Evolutionary conservation across 2,329 filamentous ascomycete genomes (phyloP).

Genomic region (Alternaria sp.): DNA sequence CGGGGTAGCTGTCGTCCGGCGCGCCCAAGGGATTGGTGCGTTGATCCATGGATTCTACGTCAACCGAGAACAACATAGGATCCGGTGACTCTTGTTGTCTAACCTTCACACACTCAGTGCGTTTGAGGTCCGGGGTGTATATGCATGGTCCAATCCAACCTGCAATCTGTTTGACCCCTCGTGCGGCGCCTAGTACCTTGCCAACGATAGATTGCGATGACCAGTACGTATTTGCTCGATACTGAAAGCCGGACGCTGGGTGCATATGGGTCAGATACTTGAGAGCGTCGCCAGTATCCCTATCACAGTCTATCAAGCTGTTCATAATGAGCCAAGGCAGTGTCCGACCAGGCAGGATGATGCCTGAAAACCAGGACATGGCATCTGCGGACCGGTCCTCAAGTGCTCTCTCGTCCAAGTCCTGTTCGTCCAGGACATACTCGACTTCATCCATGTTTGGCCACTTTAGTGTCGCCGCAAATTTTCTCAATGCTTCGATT

Average conservation of each 20-base stretch:
- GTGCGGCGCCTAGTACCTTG: slow-evolving; percentile 72
- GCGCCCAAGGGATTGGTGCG: slow-evolving; percentile 76
- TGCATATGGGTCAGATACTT: slow-evolving; percentile 74
- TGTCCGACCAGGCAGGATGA: slow-evolving; percentile 74
- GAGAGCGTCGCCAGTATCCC: slow-evolving; percentile 71
- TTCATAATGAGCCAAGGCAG: slow-evolving; percentile 83
- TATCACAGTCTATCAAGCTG: slow-evolving; percentile 77
- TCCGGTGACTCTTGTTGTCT: slow-evolving; percentile 68
- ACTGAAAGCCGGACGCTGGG: slow-evolving; percentile 77
- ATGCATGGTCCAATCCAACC: slow-evolving; percentile 80
- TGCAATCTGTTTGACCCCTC: slow-evolving; percentile 74
- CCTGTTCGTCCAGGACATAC: slow-evolving; percentile 68
- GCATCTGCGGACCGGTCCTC: slow-evolving; percentile 75
- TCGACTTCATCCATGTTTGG: slow-evolving; percentile 74
- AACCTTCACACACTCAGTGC: slow-evolving; percentile 75
- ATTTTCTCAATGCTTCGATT: slow-evolving; percentile 72
- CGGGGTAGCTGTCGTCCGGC: slow-evolving; percentile 67
- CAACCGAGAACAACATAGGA: slow-evolving; percentile 62
- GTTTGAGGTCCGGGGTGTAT: slow-evolving; percentile 71
- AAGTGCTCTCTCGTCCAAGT: slow-evolving; percentile 55
- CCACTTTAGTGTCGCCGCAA: slow-evolving; percentile 79
- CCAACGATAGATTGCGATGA: slow-evolving; percentile 75
- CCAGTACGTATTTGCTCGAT: slow-evolving; percentile 82
- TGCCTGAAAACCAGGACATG: slow-evolving; percentile 79
- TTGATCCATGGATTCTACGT: slow-evolving; percentile 72